Conservation (phyloP, 2,329 filamentous ascomycete genomes). For the Ramularia collo-cygni region DNA sequence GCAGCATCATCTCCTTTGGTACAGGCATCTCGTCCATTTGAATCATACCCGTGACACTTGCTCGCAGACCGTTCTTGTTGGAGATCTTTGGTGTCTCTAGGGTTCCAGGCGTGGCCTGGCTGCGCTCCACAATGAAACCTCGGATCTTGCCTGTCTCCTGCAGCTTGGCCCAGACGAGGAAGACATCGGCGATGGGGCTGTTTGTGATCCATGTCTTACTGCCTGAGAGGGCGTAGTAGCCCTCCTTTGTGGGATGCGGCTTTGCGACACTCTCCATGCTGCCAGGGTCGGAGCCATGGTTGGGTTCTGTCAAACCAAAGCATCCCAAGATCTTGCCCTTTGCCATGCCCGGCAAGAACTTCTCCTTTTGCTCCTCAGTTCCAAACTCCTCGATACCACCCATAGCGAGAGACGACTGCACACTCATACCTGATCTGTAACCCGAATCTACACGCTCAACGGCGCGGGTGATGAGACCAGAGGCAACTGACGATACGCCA, state of each 20-base stretch:
- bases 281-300: conserved; percentile 86
- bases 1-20: conserved; percentile 87
- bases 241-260: conserved; percentile 75
- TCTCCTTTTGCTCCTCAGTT: conserved; percentile 79
- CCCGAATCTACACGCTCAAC: conserved; percentile 88
- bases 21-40: conserved; percentile 88
- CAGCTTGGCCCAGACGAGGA: conserved; percentile 89
- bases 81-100: conserved; percentile 88
- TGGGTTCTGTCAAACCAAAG: conserved; percentile 86
- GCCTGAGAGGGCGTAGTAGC: conserved; percentile 71
- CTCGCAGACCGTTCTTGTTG: conserved; percentile 89
- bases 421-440: conserved; percentile 87
- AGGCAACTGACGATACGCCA: conserved; percentile 78
- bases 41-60: conserved; percentile 96
- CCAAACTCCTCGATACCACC: conserved; percentile 85
- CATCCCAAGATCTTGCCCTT: conserved; percentile 76
- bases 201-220: conserved; percentile 96
- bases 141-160: conserved; percentile 88
- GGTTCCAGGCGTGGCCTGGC: conserved; percentile 76
- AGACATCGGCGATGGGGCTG: conserved; percentile 77
- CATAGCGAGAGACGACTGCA: conserved; percentile 90
- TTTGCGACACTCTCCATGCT: conserved; percentile 86
- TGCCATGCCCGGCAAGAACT: conserved; percentile 71
- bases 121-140: conserved; percentile 83
- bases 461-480: conserved; percentile 82